Conservation (phyloP, 192 early-diverging fungal genomes). For the Helicostylum pulchrum region DNA sequence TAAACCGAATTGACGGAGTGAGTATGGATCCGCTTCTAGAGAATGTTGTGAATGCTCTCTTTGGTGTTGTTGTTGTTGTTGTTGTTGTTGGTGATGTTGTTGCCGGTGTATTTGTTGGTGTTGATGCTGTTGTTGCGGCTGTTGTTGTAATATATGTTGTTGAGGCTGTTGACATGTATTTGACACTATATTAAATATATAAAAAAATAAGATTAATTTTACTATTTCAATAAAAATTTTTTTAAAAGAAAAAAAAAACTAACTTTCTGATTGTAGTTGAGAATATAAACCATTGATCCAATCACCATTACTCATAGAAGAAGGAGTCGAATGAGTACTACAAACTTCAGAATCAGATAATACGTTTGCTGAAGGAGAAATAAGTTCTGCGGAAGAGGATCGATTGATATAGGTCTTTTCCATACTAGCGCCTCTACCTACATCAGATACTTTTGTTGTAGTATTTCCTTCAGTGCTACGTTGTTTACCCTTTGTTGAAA, state of each 20-base stretch:
- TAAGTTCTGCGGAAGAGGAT: too few species aligned
- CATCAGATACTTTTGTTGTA: not conserved
- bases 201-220: not conserved
- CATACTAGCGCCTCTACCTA: not conserved
- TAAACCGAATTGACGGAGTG: not conserved
- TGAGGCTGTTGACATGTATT: constrained; percentile 2
- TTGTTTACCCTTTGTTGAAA: not conserved
- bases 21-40: not conserved
- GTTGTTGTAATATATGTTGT: constrained; percentile 24
- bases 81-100: constrained; percentile 1
- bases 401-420: not conserved
- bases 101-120: not conserved
- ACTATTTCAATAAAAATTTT: not conserved
- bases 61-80: not conserved
- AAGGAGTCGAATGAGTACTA: constrained; percentile 15
- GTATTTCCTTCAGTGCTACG: not conserved
- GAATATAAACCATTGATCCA: constrained; percentile 35
- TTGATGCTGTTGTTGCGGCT: constrained; percentile 19
- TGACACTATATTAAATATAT: not conserved
- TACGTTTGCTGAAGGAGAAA: not conserved
- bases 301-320: constrained; percentile 21
- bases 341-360: constrained; percentile 1
- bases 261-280: constrained; percentile 9
- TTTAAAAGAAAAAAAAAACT: not conserved
- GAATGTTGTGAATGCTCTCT: not conserved